These are phyloP conservation scores for Microbotryum lychnidis-dioicae DNA, from an alignment of 1,284 basidiomycete species.

Conservation along the genomic window DNA sequence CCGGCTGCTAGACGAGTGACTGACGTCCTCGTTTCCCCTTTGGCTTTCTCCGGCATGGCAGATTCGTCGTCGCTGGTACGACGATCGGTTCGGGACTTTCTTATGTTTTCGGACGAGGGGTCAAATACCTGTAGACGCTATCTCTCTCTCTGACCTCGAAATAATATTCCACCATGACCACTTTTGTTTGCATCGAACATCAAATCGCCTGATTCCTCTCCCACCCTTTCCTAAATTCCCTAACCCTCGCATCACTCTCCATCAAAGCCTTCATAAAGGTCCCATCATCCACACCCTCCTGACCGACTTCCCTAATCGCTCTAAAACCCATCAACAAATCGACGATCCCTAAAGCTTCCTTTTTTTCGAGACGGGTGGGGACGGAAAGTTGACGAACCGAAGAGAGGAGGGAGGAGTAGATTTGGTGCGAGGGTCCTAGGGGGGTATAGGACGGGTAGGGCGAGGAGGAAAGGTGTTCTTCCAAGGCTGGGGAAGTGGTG, in stretches of 20 bases:
- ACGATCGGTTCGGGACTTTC: conserved; percentile 88
- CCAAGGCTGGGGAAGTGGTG: conserved; percentile 9
- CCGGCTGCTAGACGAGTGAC: too few relatives aligned
- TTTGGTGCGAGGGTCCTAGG: conserved; percentile 35
- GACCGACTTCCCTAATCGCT: conserved; percentile 29
- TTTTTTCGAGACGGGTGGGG: conserved; percentile 35
- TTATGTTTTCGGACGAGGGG: conserved; percentile 69
- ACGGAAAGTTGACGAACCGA: conserved; percentile 38
- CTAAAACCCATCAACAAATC: conserved; percentile 39
- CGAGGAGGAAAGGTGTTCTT: conserved; percentile 32
- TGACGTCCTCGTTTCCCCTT: too few relatives aligned
- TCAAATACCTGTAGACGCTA: conserved; percentile 42
- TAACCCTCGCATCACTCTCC: too few relatives aligned
- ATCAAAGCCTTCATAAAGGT: too few relatives aligned
- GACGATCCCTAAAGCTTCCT: conserved; percentile 42
- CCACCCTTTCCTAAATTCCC: too few relatives aligned
- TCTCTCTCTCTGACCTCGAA: too few relatives aligned
- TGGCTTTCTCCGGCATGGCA: conserved; percentile 37
- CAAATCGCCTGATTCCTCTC: too few relatives aligned
- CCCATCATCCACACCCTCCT: too few relatives aligned
- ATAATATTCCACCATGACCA: too few relatives aligned
- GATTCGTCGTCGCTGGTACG: conserved; percentile 75
- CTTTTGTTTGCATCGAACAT: too few relatives aligned
- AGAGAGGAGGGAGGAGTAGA: conserved; percentile 25
- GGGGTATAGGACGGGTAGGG: conserved; percentile 29